Percentiles rank a stretch among this genome's conserved stretches.
phyloP scores from a whole-genome alignment of 2,329 filamentous ascomycete genomes.

The Claviceps paspali region DNA sequence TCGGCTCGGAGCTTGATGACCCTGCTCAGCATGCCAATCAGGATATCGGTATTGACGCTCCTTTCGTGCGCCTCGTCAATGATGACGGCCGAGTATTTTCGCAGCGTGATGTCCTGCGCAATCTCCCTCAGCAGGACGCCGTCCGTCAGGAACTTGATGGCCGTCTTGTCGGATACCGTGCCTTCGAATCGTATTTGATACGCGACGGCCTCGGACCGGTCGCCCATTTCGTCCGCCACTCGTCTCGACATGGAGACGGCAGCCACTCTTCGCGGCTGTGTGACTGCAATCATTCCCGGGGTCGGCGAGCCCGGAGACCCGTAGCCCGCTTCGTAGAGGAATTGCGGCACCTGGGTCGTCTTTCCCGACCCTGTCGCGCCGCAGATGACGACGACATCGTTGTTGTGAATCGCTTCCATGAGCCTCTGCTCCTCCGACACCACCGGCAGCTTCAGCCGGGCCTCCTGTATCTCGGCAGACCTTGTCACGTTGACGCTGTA shows the following conservation, averaged over 20 bases:
- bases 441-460: conserved; percentile 68
- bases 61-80: conserved; percentile 96
- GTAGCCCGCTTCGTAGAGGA: conserved; percentile 87
- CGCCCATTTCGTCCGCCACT: conserved; percentile 71
- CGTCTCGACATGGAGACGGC: conserved; percentile 94
- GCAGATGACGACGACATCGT: conserved; percentile 80
- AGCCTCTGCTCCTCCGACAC: conserved; percentile 93
- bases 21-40: conserved; percentile 93
- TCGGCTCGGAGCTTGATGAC: conserved; percentile 73
- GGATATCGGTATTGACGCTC: conserved; percentile 91
- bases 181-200: conserved; percentile 95
- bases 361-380: conserved; percentile 95
- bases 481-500: conserved; percentile 61
- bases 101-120: conserved; percentile 71
- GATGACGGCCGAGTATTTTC: conserved; percentile 83
- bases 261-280: conserved; percentile 85
- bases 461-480: conserved; percentile 57
- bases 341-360: conserved; percentile 93
- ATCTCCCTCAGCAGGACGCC: conserved; percentile 88
- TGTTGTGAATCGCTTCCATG: conserved; percentile 93
- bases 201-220: conserved; percentile 61
- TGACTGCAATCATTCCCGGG: conserved; percentile 86
- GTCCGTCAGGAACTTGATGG: conserved; percentile 98
- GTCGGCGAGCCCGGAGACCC: conserved; percentile 64
- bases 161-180: conserved; percentile 62